Base-by-base conservation (phyloP, 148 eudicot genomes). In the Hydrangea macrophylla region DNA sequence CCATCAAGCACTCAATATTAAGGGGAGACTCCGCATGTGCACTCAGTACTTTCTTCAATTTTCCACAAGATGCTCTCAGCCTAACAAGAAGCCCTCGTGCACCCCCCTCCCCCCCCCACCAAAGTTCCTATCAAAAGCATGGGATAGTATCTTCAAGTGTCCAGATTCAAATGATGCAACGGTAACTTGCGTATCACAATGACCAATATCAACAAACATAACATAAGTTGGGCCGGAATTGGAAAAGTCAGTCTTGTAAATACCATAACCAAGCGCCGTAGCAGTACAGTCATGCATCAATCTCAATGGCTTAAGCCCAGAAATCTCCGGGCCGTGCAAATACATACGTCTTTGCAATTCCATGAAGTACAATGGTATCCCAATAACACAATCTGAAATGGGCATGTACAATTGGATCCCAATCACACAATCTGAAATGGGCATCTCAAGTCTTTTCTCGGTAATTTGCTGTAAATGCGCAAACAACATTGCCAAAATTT, bases 241-340 rank as follows among this genome's bases (percentile, higher is more conserved):
- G 15, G 75, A 72, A 30, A 79, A 78, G 42, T 81, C 97, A 32
- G 85, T 82, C 75, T 82, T 91, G 84, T 94, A 94, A 35, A 94
- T 85, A 31, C 99, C 99, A 77, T 91, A 94, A 63, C 93, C 97
- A 62, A 94, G 84, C 18, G 92, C 99, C 70, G 84, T 88, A 64
- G 99, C 97, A 31, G 97, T 85, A 70, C 99, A 82, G 42, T 94
- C 99, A 68, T 91, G 99, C 90, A 94, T 81, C 82, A 94, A 83
- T 69, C 91, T 78, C 65, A 89, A 48, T 1, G 90, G 88, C 60
- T 67, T 87, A 69, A 94, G 74, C 22, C 92, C 97, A 25, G 88
- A 88, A 72, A 90, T 87, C 31, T 64, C 64, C 11, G 93, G 90
- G 51, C 96, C 98, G 73, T 85, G 62, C 76, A 94, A 64, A 84